These are phyloP conservation scores for Golubevia sp. DNA, from an alignment of 1,284 basidiomycete genomes.

Conservation along the genomic window DNA sequence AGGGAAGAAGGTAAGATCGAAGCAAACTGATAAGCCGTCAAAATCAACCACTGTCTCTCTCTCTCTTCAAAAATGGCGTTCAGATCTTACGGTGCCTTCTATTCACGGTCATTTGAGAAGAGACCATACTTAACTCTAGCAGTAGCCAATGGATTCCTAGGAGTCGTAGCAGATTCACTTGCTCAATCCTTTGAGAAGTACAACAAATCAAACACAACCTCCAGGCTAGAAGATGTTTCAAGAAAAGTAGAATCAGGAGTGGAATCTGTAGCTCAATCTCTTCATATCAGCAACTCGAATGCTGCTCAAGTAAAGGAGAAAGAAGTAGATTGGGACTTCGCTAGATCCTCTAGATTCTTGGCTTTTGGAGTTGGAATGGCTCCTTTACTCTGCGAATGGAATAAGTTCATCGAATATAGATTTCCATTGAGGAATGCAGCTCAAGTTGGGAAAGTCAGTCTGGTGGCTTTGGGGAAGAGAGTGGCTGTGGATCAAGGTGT, in stretches of 20 bases:
- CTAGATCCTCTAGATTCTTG: conserved; percentile 41
- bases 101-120: conserved; percentile 44
- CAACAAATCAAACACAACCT: neutral
- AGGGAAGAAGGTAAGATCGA: too few relatives aligned
- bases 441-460: conserved; percentile 30
- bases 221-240: neutral
- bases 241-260: neutral
- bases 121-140: conserved; percentile 54
- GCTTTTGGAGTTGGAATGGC: conserved; percentile 53
- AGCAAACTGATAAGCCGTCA: neutral
- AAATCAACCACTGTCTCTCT: too few relatives aligned
- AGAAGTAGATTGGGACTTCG: conserved; percentile 29
- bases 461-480: conserved; percentile 40
- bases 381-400: conserved; percentile 55
- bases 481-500: conserved; percentile 45
- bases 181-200: conserved; percentile 49
- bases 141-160: conserved; percentile 47
- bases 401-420: conserved; percentile 44
- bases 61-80: conserved; percentile 1
- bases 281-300: neutral
- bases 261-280: neutral
- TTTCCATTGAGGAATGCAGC: conserved; percentile 32
- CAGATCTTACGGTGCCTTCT: conserved; percentile 40
- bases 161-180: conserved; percentile 44
- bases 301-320: neutral